Evolutionary conservation across 257 asterid genomes (phyloP).

Genomic region (Galeopsis tetrahit): DNA sequence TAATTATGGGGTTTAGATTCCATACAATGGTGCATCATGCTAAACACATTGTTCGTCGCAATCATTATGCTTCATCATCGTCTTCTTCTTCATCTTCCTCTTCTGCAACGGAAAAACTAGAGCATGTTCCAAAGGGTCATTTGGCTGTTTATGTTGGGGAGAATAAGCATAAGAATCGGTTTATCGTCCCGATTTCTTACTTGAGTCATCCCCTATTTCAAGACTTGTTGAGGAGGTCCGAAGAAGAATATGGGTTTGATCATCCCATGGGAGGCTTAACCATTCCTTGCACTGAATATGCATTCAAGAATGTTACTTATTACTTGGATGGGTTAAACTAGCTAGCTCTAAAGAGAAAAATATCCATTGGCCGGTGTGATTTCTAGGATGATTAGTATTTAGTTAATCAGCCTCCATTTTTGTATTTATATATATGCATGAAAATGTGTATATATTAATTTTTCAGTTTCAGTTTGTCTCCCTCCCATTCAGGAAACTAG

Average conservation of each 20-base stretch:
- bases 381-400: not conserved
- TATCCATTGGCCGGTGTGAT: not conserved
- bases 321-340: constrained; percentile 31
- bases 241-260: constrained; percentile 56
- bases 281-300: constrained; percentile 54
- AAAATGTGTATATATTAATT: not conserved
- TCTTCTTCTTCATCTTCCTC: constrained; percentile 16
- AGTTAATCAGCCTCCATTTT: constrained; percentile 3
- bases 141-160: constrained; percentile 57
- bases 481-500: not conserved
- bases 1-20: constrained; percentile 35
- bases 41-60: constrained; percentile 30
- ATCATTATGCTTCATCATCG: constrained; percentile 20
- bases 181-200: constrained; percentile 52
- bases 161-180: constrained; percentile 43
- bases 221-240: constrained; percentile 49
- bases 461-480: not conserved
- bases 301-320: constrained; percentile 47
- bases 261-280: constrained; percentile 69
- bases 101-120: constrained; percentile 7
- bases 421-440: not conserved
- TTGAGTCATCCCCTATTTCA: constrained; percentile 49
- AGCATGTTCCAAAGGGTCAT: constrained; percentile 56
- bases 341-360: not conserved
- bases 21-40: constrained; percentile 36